These are phyloP conservation scores for Backusella liffmaniae DNA, from an alignment of 192 early-diverging fungal species.

Conservation along the genomic window DNA sequence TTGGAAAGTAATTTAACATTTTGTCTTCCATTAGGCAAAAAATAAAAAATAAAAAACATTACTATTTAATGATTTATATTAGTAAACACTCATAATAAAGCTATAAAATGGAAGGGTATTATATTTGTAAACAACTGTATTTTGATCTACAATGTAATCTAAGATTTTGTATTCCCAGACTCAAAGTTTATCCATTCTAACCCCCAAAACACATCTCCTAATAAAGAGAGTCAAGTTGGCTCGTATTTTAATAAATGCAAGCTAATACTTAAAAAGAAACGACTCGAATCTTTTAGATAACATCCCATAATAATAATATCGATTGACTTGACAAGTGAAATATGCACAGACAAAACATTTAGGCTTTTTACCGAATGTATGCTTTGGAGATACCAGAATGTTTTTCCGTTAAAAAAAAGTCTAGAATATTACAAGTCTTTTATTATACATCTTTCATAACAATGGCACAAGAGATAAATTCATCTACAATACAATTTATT, in stretches of 20 bases:
- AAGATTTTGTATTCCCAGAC: not conserved
- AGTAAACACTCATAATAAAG: not conserved
- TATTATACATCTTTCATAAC: not conserved
- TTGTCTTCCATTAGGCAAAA: not conserved
- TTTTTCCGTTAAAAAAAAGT: not conserved
- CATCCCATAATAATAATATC: not conserved
- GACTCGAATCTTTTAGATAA: not conserved
- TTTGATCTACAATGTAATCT: not conserved
- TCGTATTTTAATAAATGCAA: not conserved
- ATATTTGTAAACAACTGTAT: not conserved
- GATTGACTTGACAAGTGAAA: not conserved
- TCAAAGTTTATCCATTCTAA: not conserved
- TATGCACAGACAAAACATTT: conserved; percentile 8
- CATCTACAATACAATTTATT: not conserved
- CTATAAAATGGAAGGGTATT: not conserved
- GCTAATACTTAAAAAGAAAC: conserved; percentile 1
- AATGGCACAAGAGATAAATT: not conserved
- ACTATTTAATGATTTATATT: too few relatives aligned
- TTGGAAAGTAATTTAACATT: not conserved
- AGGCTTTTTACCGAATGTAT: not conserved
- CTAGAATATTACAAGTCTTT: not conserved
- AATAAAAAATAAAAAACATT: too few relatives aligned
- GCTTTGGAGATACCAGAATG: not conserved
- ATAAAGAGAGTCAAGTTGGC: not conserved
- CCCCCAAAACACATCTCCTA: not conserved